A percentile compares a stretch with the other conserved stretches of the same genome.
phyloP scores from a whole-genome alignment of 441 rosid genomes.

The Pelargonium citronellum region DNA sequence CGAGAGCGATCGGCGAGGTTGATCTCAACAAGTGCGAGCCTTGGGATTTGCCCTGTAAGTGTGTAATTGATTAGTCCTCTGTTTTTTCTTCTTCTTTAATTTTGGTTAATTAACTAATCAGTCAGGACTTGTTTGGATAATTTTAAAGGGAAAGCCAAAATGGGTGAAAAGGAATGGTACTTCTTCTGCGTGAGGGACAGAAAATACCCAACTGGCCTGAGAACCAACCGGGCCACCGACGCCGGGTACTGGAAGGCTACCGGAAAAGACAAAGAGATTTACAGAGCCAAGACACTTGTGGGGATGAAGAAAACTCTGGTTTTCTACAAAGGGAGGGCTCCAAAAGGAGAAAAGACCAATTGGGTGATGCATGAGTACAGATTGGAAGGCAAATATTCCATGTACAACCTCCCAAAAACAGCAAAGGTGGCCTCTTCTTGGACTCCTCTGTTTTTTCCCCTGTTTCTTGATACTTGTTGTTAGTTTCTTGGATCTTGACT shows the following conservation, averaged over 20 bases:
- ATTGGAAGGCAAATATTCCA: conserved; percentile 33
- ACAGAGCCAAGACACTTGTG: conserved; percentile 32
- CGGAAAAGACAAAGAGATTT: conserved; percentile 45
- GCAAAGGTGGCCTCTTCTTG: conserved; percentile 24
- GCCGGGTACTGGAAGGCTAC: conserved; percentile 36
- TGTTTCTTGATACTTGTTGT: not conserved
- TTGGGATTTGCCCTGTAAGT: conserved; percentile 70
- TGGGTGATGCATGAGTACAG: conserved; percentile 52
- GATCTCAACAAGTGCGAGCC: conserved; percentile 74
- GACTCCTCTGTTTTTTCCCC: conserved; percentile 7
- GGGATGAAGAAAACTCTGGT: conserved; percentile 53
- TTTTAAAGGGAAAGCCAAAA: not conserved
- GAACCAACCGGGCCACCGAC: not conserved
- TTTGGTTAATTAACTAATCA: no score
- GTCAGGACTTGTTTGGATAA: no score
- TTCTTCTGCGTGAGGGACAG: conserved; percentile 1
- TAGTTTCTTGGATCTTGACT: not conserved
- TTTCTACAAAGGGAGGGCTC: conserved; percentile 57
- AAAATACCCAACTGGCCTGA: not conserved
- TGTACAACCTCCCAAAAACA: conserved; percentile 24
- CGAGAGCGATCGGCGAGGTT: conserved; percentile 54
- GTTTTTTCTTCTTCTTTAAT: no score
- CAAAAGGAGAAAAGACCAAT: conserved; percentile 43
- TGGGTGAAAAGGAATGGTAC: conserved; percentile 1
- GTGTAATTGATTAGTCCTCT: no score